Percentiles rank a stretch among this genome's conserved stretches.
These are phyloP conservation scores for Solanum bulbocastanum DNA, from an alignment of 257 asterid species.

Conservation along the genomic window DNA sequence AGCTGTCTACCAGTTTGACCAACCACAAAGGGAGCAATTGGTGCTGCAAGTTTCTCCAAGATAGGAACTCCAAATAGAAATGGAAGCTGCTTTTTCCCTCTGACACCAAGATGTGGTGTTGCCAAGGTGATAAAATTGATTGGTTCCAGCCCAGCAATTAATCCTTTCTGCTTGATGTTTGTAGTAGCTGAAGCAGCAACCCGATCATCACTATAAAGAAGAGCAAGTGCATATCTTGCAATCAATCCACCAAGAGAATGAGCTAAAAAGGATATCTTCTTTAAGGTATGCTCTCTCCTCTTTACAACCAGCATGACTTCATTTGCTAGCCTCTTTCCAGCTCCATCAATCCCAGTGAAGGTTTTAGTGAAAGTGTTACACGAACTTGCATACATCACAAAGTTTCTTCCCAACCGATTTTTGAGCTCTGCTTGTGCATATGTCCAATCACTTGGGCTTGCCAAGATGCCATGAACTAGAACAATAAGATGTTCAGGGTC, in stretches of 20 bases:
- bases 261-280: conserved; percentile 76
- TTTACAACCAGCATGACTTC: conserved; percentile 72
- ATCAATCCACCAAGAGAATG: conserved; percentile 98
- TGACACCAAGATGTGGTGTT: conserved; percentile 96
- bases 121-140: conserved; percentile 86
- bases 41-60: conserved; percentile 87
- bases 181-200: conserved; percentile 15
- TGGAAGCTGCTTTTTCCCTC: conserved; percentile 97
- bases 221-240: conserved; percentile 82
- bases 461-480: conserved; percentile 95
- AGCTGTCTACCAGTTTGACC: conserved; percentile 34
- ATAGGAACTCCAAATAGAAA: conserved; percentile 71
- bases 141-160: conserved; percentile 85
- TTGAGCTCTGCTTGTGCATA: conserved; percentile 76
- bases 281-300: conserved; percentile 45
- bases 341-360: conserved; percentile 79
- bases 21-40: conserved; percentile 48
- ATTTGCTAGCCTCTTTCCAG: conserved; percentile 87
- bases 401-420: conserved; percentile 60
- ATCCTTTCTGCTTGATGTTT: conserved; percentile 12
- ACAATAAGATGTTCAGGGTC: conserved; percentile 86
- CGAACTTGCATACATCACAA: conserved; percentile 73
- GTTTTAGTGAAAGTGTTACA: conserved; percentile 78
- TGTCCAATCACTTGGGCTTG: conserved; percentile 86
- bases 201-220: conserved; percentile 39